Percentiles rank a stretch among this genome's conserved stretches.
Conservation (phyloP, 139 green algal genomes). For the Coelastrella sp. region DNA sequence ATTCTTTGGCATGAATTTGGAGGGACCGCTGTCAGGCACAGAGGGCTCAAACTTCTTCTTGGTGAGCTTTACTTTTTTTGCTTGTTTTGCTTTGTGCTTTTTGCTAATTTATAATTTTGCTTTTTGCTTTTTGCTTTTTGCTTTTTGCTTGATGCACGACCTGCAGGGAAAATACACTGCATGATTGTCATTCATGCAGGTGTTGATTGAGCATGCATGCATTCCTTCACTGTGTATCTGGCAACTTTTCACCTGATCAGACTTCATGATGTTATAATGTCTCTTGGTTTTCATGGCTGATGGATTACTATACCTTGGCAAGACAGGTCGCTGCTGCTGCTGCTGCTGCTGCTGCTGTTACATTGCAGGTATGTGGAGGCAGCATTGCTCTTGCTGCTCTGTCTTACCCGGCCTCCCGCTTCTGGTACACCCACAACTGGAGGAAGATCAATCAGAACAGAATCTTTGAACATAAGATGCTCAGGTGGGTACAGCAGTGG, state of each 20-base stretch:
- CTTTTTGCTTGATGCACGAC: too few species aligned
- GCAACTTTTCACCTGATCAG: too few species aligned
- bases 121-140: too few species aligned
- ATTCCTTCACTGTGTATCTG: background rate
- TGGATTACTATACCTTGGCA: too few species aligned
- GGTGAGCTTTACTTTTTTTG: conserved; percentile 10
- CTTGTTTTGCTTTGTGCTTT: too few species aligned
- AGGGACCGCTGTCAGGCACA: conserved; percentile 34
- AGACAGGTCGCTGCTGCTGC: background rate
- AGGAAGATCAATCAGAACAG: conserved; percentile 33
- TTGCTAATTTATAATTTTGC: too few species aligned
- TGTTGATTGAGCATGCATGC: background rate
- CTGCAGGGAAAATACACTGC: background rate
- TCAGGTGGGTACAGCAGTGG: conserved; percentile 23
- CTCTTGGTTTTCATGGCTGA: too few species aligned
- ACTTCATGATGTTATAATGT: too few species aligned
- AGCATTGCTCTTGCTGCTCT: background rate
- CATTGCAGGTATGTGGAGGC: conserved; percentile 13
- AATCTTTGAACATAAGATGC: conserved; percentile 35
- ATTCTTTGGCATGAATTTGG: conserved; percentile 69
- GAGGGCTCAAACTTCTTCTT: conserved; percentile 14
- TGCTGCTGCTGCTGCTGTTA: background rate
- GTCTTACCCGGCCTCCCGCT: conserved; percentile 18
- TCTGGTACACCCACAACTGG: conserved; percentile 41
- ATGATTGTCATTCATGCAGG: background rate